These are phyloP conservation scores for Aspergillus bombycis DNA, from an alignment of 2,329 filamentous ascomycete species.

Conservation along the genomic window DNA sequence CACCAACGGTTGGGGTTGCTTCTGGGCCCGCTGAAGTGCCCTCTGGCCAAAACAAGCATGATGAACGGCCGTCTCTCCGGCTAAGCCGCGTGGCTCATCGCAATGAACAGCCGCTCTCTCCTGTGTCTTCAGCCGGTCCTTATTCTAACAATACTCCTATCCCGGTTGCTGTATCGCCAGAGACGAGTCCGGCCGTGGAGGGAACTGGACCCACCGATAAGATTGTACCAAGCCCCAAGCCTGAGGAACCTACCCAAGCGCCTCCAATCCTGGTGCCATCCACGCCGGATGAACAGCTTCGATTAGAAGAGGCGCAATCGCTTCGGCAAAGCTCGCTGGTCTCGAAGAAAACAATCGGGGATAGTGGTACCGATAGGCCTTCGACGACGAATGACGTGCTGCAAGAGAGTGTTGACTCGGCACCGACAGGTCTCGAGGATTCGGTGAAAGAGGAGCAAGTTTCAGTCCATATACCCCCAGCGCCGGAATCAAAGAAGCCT, in stretches of 20 bases:
- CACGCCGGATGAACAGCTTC: slow-evolving; percentile 63
- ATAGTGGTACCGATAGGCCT: slow-evolving; percentile 16
- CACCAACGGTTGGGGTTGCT: slow-evolving; percentile 17
- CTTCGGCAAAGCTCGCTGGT: slow-evolving; percentile 28
- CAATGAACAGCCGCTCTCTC: slow-evolving; percentile 47
- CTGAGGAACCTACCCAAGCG: slow-evolving; percentile 25
- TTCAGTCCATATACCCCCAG: slow-evolving; percentile 4
- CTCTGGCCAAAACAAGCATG: slow-evolving; percentile 30
- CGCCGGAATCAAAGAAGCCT: slow-evolving; percentile 17
- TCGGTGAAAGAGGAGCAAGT: slow-evolving; percentile 24
- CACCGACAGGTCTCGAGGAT: slow-evolving; percentile 18
- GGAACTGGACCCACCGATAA: slow-evolving; percentile 45
- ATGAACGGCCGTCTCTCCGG: slow-evolving; percentile 32
- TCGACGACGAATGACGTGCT: slow-evolving; percentile 32
- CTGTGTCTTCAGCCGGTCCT: slow-evolving; percentile 68
- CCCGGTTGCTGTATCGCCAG: slow-evolving; percentile 68
- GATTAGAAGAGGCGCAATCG: slow-evolving; percentile 57
- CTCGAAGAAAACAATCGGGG: slow-evolving; percentile 26
- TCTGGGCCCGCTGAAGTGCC: slow-evolving; percentile 22
- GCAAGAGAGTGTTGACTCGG: slow-evolving; percentile 25
- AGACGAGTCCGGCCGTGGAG: slow-evolving; percentile 75
- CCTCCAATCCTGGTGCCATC: slow-evolving; percentile 43
- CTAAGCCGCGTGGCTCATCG: slow-evolving; percentile 27
- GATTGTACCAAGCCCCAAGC: slow-evolving; percentile 38
- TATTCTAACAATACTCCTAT: slow-evolving; percentile 74